These are phyloP conservation scores for Plasmodium knowlesi DNA, from an alignment of 169 alveolate species.

Conservation along the genomic window DNA sequence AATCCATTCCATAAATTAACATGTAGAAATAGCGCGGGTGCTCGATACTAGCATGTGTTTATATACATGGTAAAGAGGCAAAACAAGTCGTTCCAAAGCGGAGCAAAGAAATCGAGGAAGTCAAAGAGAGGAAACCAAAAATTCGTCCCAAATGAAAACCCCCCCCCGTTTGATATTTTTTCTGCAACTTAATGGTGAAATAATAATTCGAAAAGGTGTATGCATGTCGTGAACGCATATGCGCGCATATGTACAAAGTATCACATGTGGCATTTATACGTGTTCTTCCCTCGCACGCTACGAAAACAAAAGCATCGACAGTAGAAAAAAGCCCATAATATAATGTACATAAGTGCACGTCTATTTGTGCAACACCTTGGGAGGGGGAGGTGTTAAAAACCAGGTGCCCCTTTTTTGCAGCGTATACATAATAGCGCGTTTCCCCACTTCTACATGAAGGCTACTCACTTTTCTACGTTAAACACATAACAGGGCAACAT, in stretches of 20 bases:
- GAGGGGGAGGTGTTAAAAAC: background rate
- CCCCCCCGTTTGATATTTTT: background rate
- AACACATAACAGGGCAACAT: background rate
- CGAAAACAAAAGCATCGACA: background rate
- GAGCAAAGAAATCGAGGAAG: background rate
- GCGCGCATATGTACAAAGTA: background rate
- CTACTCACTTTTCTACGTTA: background rate
- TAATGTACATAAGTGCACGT: background rate
- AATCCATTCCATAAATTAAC: background rate
- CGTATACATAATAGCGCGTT: background rate
- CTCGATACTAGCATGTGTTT: background rate
- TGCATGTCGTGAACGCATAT: background rate
- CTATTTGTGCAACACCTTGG: background rate
- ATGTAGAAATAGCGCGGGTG: background rate
- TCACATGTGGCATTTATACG: background rate
- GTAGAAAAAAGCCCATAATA: background rate
- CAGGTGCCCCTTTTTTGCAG: background rate
- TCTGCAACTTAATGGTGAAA: background rate
- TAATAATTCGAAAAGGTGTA: background rate
- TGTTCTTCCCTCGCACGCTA: background rate
- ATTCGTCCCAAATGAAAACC: background rate
- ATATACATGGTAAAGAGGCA: background rate
- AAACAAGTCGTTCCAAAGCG: background rate
- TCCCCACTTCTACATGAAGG: slow-evolving; percentile 1
- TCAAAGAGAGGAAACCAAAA: background rate